A percentile compares a stretch with the other conserved stretches of the same genome.
Conservation (phyloP, 2,329 filamentous ascomycete genomes). For the Colletotrichum chrysophilum region DNA sequence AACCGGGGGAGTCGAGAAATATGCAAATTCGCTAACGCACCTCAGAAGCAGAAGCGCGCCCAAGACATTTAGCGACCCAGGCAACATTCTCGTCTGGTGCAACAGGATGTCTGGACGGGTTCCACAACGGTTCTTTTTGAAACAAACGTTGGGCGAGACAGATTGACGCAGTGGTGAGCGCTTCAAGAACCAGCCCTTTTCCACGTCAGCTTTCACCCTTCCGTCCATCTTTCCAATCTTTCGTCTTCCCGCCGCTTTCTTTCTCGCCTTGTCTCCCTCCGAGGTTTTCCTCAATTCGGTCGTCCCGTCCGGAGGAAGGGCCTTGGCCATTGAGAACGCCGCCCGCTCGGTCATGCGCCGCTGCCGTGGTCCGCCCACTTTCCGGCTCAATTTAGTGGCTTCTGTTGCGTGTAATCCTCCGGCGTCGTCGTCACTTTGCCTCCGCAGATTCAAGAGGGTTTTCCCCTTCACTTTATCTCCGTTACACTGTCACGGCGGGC, state of each 20-base stretch:
- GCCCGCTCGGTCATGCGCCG: constrained; percentile 9
- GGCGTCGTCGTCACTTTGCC: background rate
- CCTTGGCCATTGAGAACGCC: background rate
- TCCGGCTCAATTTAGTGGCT: background rate
- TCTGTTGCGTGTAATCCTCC: background rate
- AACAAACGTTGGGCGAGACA: background rate
- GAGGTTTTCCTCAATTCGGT: background rate
- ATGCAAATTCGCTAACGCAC: background rate
- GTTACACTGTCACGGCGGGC: background rate
- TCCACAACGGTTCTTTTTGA: background rate
- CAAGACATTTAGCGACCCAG: background rate
- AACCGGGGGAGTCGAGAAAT: background rate
- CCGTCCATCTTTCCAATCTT: background rate
- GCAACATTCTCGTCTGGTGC: background rate
- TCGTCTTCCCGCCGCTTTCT: background rate
- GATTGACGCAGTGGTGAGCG: background rate
- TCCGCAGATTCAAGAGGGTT: background rate
- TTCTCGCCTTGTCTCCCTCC: background rate
- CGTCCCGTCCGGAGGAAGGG: background rate
- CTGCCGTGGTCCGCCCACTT: constrained; percentile 4
- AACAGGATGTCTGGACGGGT: background rate
- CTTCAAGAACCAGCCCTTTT: background rate
- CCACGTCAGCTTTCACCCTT: background rate
- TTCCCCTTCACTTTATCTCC: background rate
- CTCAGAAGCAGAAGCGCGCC: background rate